Evolutionary conservation across 2,329 filamentous ascomycete genomes (phyloP).

Genomic region (Clarireedia hainanense): DNA sequence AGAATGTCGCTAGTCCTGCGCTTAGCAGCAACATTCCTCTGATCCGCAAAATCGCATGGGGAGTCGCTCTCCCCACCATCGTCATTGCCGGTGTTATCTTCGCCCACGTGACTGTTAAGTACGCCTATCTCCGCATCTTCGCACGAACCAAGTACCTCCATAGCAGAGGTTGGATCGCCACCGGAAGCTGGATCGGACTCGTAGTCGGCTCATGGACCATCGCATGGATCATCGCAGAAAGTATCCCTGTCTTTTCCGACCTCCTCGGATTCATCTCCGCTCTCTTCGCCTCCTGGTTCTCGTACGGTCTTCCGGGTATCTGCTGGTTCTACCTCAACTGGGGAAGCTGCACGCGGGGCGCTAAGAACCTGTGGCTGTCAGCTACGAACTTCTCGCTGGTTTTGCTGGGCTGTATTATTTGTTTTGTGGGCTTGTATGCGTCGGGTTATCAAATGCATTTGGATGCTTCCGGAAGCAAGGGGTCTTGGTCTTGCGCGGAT

Average conservation of each 20-base stretch:
- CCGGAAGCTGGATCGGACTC: conserved; percentile 51
- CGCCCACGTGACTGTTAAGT: conserved; percentile 57
- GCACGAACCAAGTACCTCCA: conserved; percentile 34
- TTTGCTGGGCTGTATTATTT: conserved; percentile 12
- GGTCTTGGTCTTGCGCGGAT: conserved; percentile 7
- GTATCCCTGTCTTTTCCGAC: conserved; percentile 60
- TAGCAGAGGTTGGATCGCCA: conserved; percentile 42
- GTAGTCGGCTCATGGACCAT: conserved; percentile 48
- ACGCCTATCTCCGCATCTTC: conserved; percentile 57
- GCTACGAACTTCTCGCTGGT: conserved; percentile 10
- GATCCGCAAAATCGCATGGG: conserved; percentile 58
- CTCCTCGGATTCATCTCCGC: conserved; percentile 55
- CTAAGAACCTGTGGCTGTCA: conserved; percentile 11
- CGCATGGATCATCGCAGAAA: conserved; percentile 59
- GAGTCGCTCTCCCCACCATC: conserved; percentile 61
- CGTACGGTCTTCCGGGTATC: conserved; percentile 40
- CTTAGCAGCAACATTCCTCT: conserved; percentile 46
- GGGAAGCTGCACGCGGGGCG: conserved; percentile 28
- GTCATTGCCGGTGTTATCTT: conserved; percentile 65
- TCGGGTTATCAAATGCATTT: conserved; percentile 6
- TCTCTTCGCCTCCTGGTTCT: conserved; percentile 48
- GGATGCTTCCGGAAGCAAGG: not conserved
- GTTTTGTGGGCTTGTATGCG: conserved; percentile 13
- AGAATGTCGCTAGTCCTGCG: conserved; percentile 54
- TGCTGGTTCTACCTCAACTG: conserved; percentile 43